Base-by-base conservation (phyloP, 108 stramenopile species). In the Fragilaria crotonensis region DNA sequence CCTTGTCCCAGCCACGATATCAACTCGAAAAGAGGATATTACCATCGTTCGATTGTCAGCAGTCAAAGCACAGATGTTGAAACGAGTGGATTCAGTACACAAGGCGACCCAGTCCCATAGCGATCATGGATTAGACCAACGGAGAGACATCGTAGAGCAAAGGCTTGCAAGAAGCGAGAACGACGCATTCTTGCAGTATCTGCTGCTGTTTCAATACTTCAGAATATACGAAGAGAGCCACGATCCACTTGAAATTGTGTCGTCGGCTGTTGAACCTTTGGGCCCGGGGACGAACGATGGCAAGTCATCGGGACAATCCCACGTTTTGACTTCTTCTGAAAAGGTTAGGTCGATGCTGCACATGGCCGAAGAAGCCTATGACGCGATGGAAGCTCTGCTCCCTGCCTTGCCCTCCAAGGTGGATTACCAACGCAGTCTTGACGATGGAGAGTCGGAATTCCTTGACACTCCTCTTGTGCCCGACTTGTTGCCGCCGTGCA, bases 401-500 rank as follows among this genome's bases (percentile, higher is more conserved):
- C 51, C 51, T 18, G 17, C 41, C 14, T n/a, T n/a, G n/a, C n/a
- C n/a, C n/a, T n/a, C n/a, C n/a, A n/a, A n/a, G n/a, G 41, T 44
- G 14, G 41, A 9, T 17, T 9, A 9, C 9, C 9, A 44, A 9
- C 14, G 17, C 9, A 9, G 9, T 44, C 41, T 44, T 17, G 41
- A 44, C 26, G 58, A 44, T 17, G 33, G 54, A 45, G 58, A 57
- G 14, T 20, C 49, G 11, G 18, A 50, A 20, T 7, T 7, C 20
- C 11, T 19, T 19, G 19, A 50, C 18, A 21, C 19, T 7, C 11
- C 19, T 19, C 20, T 50, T 50, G 66, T 81, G 29, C 70, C 80
- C 1, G 80, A 77, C 51, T 58, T 81, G 3, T 57, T 81, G 30
- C 80, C 80, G 21, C 73, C 76, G 28, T 81, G 80, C 47, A 71